Conservation (phyloP, 495 filamentous ascomycete species). For the Xylaria acuta region DNA sequence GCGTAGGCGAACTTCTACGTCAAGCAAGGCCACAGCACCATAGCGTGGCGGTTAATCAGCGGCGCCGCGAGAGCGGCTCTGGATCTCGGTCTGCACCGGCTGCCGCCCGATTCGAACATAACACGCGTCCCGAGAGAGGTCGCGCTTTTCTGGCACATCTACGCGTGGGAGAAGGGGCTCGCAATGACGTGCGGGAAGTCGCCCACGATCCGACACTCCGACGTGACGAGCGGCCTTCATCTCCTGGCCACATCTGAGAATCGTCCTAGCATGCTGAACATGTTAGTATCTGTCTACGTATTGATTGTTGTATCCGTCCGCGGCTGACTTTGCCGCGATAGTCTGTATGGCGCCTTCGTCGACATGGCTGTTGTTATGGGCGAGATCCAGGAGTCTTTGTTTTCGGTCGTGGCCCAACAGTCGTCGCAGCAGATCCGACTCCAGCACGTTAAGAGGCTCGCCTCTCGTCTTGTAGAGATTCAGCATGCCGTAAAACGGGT, state of each 20-base stretch:
- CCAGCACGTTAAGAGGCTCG: conserved; percentile 26
- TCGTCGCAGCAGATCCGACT: conserved; percentile 29
- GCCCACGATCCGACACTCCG: conserved; percentile 65
- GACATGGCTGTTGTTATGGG: conserved; percentile 30
- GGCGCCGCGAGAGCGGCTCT: conserved; percentile 32
- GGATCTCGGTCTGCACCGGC: conserved; percentile 35
- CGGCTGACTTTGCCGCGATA: not conserved
- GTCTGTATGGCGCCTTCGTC: conserved; percentile 31
- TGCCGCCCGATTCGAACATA: conserved; percentile 37
- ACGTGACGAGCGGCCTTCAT: conserved; percentile 52
- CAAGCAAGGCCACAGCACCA: conserved; percentile 36
- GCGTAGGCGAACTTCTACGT: conserved; percentile 34
- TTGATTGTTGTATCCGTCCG: not conserved
- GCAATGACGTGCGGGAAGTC: conserved; percentile 67
- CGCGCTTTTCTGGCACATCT: conserved; percentile 66
- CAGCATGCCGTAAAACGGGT: conserved; percentile 24
- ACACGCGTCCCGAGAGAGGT: conserved; percentile 38
- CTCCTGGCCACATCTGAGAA: conserved; percentile 5
- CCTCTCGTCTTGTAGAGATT: conserved; percentile 25
- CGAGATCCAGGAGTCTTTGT: conserved; percentile 33
- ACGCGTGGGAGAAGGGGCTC: conserved; percentile 63
- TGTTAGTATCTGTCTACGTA: conserved; percentile 14
- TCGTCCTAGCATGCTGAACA: not conserved
- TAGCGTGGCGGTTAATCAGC: conserved; percentile 34
- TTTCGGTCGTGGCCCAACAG: conserved; percentile 31